Conservation (phyloP, 192 early-diverging fungal species). For the Obelidium mucronatum region DNA sequence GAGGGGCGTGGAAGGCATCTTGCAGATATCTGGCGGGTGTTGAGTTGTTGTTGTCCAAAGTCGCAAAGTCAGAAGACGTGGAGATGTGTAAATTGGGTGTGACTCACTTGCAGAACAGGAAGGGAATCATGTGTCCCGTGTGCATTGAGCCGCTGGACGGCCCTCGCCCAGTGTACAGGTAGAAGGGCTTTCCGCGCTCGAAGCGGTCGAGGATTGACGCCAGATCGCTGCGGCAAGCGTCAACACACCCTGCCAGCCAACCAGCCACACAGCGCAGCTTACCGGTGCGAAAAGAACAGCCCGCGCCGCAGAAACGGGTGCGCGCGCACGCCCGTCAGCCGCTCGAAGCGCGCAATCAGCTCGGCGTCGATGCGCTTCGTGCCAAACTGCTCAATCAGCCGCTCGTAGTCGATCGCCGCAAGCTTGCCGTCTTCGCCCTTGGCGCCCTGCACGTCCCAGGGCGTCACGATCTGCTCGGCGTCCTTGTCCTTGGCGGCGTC, state of each 20-base stretch:
- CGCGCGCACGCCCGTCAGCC: slow-evolving; percentile 80
- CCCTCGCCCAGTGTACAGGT: slow-evolving; percentile 96
- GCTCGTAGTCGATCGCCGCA: slow-evolving; percentile 92
- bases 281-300: slow-evolving; percentile 95
- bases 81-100: neutral
- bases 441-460: slow-evolving; percentile 94
- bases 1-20: slow-evolving; percentile 92
- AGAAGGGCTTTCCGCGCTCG: slow-evolving; percentile 98
- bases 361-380: slow-evolving; percentile 79
- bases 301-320: slow-evolving; percentile 89
- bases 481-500: neutral
- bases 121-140: slow-evolving; percentile 95
- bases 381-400: slow-evolving; percentile 87
- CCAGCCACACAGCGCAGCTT: neutral
- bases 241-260: neutral
- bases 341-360: slow-evolving; percentile 81
- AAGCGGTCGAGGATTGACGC: slow-evolving; percentile 83
- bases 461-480: slow-evolving; percentile 75
- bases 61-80: neutral
- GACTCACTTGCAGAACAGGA: slow-evolving; percentile 91
- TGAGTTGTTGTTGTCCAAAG: neutral
- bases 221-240: slow-evolving; percentile 73
- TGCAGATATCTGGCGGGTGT: slow-evolving; percentile 80
- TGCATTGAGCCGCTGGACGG: slow-evolving; percentile 94
- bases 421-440: slow-evolving; percentile 81